A percentile compares a stretch with the other conserved stretches of the same genome.
Evolutionary conservation across 2,329 filamentous ascomycete genomes (phyloP).

Genomic region (Pseudogymnoascus sp.): DNA sequence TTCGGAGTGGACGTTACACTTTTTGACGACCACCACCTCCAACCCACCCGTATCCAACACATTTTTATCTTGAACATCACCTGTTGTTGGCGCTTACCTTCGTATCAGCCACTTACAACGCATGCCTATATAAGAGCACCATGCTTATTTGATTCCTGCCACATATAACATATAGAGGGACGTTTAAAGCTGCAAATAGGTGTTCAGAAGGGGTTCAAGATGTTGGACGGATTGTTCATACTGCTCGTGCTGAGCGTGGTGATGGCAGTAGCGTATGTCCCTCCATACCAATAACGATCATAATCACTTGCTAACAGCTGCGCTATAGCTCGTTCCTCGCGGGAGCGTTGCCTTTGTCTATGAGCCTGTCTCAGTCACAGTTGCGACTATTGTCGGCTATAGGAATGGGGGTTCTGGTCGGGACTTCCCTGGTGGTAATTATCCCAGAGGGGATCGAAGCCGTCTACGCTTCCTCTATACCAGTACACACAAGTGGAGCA

Average conservation of each 20-base stretch:
- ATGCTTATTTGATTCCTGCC: not conserved
- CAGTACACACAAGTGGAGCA: constrained; percentile 19
- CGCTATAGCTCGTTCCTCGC: constrained; percentile 76
- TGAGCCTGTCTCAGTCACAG: constrained; percentile 79
- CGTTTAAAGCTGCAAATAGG: not conserved
- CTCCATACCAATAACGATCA: not conserved
- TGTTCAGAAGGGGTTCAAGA: constrained; percentile 20
- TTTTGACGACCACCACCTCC: not conserved
- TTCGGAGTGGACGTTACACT: not conserved
- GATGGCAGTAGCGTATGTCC: constrained; percentile 51
- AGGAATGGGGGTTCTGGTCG: constrained; percentile 88
- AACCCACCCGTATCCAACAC: not conserved
- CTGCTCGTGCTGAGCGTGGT: constrained; percentile 35
- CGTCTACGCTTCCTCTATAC: constrained; percentile 54
- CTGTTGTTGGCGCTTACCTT: not conserved
- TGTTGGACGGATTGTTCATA: constrained; percentile 31
- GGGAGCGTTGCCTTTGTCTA: constrained; percentile 81
- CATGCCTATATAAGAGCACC: not conserved
- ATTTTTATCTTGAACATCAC: not conserved
- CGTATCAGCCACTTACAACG: not conserved
- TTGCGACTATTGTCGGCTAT: constrained; percentile 84
- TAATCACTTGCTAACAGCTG: not conserved
- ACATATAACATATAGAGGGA: constrained; percentile 4
- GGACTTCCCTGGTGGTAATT: constrained; percentile 92
- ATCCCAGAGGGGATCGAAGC: constrained; percentile 96